A percentile compares a stretch with the other conserved stretches of the same genome.
phyloP scores from a whole-genome alignment of 306 rosid genomes.

The Cyclanthera cordifolia region DNA sequence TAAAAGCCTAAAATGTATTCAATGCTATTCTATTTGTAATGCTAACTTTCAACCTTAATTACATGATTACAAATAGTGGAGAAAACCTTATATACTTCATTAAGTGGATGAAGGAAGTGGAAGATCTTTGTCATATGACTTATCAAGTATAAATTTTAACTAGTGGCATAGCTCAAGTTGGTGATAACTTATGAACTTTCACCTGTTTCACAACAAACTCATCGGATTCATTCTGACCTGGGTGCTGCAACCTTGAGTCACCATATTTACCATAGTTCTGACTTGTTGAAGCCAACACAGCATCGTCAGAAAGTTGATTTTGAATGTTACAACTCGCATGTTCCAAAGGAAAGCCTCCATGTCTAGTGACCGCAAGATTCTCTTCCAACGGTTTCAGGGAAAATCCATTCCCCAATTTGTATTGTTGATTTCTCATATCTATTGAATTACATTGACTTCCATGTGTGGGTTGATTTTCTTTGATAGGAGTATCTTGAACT shows the following conservation, averaged over 20 bases:
- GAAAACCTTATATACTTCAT: neutral
- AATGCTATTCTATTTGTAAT: neutral
- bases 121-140: neutral
- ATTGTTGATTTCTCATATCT: conserved; percentile 22
- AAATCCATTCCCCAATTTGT: conserved; percentile 22
- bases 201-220: conserved; percentile 30
- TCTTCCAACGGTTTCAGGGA: conserved; percentile 21
- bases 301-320: conserved; percentile 21
- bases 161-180: conserved; percentile 4
- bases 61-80: neutral
- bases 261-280: conserved; percentile 11
- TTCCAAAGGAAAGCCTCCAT: conserved; percentile 15
- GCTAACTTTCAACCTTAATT: neutral
- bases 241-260: conserved; percentile 16
- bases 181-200: conserved; percentile 7
- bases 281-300: conserved; percentile 19
- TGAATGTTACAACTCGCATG: conserved; percentile 28
- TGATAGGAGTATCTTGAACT: conserved; percentile 31
- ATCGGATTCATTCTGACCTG: conserved; percentile 17
- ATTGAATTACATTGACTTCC: conserved; percentile 16
- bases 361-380: conserved; percentile 19
- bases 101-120: neutral
- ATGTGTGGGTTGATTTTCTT: conserved; percentile 20
- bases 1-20: neutral
- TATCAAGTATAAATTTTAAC: neutral